Base-by-base conservation (phyloP, 2,329 filamentous ascomycete genomes). In the Sordariomycetes sp. region DNA sequence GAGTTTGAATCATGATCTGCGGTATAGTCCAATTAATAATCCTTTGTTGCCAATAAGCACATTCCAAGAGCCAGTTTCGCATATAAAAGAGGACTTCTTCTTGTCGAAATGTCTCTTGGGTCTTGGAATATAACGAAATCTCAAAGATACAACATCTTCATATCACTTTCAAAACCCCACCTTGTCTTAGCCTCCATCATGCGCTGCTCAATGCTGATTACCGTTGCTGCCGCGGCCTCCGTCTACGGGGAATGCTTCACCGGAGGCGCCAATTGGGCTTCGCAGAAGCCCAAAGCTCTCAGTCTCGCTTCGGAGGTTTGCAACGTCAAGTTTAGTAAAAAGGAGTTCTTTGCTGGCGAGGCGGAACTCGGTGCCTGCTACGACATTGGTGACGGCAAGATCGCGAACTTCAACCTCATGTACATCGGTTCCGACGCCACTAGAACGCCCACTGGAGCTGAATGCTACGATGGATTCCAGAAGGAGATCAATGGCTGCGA, bases 391-490 rank as follows among this genome's bases (percentile, higher is more conserved):
- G 23, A n/a, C 23, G 23, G 23, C 23, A 25, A 25, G 23, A 25
- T 25, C 9, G 23, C n/a, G 9, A 25, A 25, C 23, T 25, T 25
- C n/a, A 25, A 9, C 9, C 23, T 25, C 23, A 9, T 9, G 23
- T 25, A 25, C 23, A n/a, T 25, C 23, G 23, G 23, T 25, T 25
- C 23, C 9, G 23, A 25, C n/a, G 23, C 23, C 23, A 25, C 23
- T 25, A 25, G 23, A n/a, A 25, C 23, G 9, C 23, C 23, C 57
- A 47, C 6, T 10, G 21, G 25, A 19, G 17, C n/a, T 17, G 29
- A 30, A 30, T 30, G 29, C 29, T 15, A 30, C 12, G 29, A 30
- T 18, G 29, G 29, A 6, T 18, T 30, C 17, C 29, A 30, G 29
- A 30, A 30, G 14, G 29, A 30, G n/a, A 20, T 34, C 10, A 33